Evolutionary conservation across 495 filamentous ascomycete species (phyloP), one percentile per base, ranked within the genome.

Genomic region (Lepraria neglecta): DNA sequence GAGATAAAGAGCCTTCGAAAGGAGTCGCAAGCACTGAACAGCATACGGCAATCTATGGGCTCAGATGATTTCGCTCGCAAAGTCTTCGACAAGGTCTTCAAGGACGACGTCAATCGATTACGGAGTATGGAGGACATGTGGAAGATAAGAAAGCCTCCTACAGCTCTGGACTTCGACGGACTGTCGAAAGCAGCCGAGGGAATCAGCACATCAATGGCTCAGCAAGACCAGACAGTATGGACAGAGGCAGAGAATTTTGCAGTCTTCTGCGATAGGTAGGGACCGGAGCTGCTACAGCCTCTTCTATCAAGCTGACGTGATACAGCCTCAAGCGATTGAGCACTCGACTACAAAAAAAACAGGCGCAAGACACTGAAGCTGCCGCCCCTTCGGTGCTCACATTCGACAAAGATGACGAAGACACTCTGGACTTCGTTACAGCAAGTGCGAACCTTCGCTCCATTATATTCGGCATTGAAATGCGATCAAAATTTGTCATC

Each of bases 341-440:
- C 69, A 81, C 78, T 67, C 84, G 94, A 6, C 72, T 92, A 43
- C 66, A 83, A 53, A 81, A 85, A 53, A 75, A 82, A 40, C 80
- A 87, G 60, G 74, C 79, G 46, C 74, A 72, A 19, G 72, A 74
- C 4, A 69, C 74, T n/a, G 71, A 72, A 3, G 79, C 77, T n/a
- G 72, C 75, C 1, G 68, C 80, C 15, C 73, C 81, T 6, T 82
- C 87, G 0, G 82, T 89, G 33, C 82, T 99, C 27, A 82, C 77
- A 4, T 99, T 99, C 65, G 94, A 99, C 77, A 99, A 99, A 72
- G 94, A 99, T 69, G 94, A 99, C 69, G 85, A 86, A 35, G 94
- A 97, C 70, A 96, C 91, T 0, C 78, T 99, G 14, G 92, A 97
- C 68, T 97, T 99, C 68, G 95, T 99, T 12, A 84, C 92, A 1